Conservation (phyloP, 306 rosid genomes). For the Glycine latifolia region DNA sequence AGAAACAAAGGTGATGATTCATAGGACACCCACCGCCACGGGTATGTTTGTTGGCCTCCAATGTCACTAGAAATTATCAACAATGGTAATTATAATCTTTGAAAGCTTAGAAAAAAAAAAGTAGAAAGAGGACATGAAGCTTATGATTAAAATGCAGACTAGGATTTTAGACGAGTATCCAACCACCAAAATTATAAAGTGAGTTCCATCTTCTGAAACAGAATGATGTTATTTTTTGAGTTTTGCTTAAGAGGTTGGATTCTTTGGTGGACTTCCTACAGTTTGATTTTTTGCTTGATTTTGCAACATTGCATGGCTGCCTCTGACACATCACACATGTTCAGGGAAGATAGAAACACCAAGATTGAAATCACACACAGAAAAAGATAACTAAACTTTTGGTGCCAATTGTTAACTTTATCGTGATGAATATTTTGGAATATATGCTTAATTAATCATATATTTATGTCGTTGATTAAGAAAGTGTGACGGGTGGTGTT, state of each 20-base stretch:
- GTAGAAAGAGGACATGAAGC: slow-evolving; percentile 43
- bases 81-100: slow-evolving; percentile 69
- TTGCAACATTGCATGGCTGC: slow-evolving; percentile 44
- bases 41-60: slow-evolving; percentile 72
- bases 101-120: slow-evolving; percentile 56
- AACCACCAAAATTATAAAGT: slow-evolving; percentile 62
- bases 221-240: slow-evolving; percentile 62
- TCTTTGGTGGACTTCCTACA: slow-evolving; percentile 51
- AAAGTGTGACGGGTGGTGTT: slow-evolving; percentile 18
- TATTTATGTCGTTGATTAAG: slow-evolving; percentile 37
- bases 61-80: slow-evolving; percentile 59
- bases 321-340: slow-evolving; percentile 9
- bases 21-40: slow-evolving; percentile 64
- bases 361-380: slow-evolving; percentile 35
- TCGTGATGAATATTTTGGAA: slow-evolving; percentile 21
- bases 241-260: slow-evolving; percentile 65
- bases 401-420: slow-evolving; percentile 42
- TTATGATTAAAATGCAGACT: slow-evolving; percentile 70
- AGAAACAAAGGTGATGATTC: slow-evolving; percentile 62
- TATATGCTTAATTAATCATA: slow-evolving; percentile 28
- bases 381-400: slow-evolving; percentile 35
- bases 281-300: slow-evolving; percentile 50
- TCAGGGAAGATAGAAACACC: slow-evolving; percentile 36
- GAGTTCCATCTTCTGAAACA: slow-evolving; percentile 70
- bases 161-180: slow-evolving; percentile 59